Percentiles rank a stretch among this genome's conserved stretches.
Conservation (phyloP, 345 rosid species). For the Gossypium raimondii region DNA sequence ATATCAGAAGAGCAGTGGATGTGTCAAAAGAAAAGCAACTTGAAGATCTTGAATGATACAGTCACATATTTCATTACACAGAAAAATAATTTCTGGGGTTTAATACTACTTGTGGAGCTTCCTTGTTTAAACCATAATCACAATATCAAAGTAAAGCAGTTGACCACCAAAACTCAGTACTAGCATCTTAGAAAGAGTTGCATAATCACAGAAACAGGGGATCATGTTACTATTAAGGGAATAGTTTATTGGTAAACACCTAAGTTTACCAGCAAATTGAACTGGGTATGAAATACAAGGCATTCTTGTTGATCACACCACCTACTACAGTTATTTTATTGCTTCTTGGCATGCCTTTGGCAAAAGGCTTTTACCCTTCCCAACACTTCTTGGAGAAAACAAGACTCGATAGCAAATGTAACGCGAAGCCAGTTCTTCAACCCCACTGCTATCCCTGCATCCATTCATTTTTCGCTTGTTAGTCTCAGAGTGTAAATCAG, state of each 20-base stretch:
- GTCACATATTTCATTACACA: too few relatives aligned
- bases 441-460: constrained; percentile 81
- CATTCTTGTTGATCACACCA: neutral
- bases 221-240: neutral
- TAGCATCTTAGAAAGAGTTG: too few relatives aligned
- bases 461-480: neutral
- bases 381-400: constrained; percentile 56
- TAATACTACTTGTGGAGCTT: too few relatives aligned
- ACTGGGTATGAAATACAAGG: neutral
- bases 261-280: neutral
- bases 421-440: constrained; percentile 71
- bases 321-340: neutral
- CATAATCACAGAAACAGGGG: neutral
- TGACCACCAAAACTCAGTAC: too few relatives aligned
- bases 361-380: constrained; percentile 63
- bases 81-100: too few relatives aligned
- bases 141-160: too few relatives aligned
- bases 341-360: constrained; percentile 47
- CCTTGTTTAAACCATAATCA: too few relatives aligned
- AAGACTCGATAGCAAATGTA: constrained; percentile 72
- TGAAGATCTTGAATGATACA: too few relatives aligned
- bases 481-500: neutral
- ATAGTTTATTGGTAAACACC: neutral
- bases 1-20: too few relatives aligned
- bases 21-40: too few relatives aligned